These are phyloP conservation scores for Erythrobasidium hasegawianum DNA, from an alignment of 1,284 basidiomycete genomes.

Conservation along the genomic window DNA sequence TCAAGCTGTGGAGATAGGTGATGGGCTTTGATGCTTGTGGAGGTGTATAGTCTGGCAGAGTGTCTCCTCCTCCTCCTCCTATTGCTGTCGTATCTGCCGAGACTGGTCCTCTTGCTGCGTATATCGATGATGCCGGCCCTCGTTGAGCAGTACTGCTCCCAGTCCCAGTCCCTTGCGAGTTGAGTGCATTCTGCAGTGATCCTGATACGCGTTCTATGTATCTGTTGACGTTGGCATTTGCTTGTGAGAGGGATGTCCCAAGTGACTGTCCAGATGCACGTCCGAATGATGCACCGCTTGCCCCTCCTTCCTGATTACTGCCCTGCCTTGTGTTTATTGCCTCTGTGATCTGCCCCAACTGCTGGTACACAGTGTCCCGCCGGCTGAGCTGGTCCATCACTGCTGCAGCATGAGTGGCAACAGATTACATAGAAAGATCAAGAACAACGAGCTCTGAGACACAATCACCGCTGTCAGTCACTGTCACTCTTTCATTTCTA, in stretches of 20 bases:
- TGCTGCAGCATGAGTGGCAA: neutral
- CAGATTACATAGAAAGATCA: too few relatives aligned
- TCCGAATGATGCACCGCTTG: too few relatives aligned
- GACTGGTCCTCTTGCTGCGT: neutral
- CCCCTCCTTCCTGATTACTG: neutral
- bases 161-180: too few relatives aligned
- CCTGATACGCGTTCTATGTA: neutral
- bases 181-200: too few relatives aligned
- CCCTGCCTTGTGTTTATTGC: slow-evolving; percentile 1
- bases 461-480: too few relatives aligned
- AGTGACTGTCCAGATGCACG: too few relatives aligned
- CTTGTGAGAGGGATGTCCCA: neutral
- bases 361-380: slow-evolving; percentile 20
- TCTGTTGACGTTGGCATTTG: neutral
- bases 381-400: slow-evolving; percentile 28
- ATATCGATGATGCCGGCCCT: neutral
- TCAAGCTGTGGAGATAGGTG: slow-evolving; percentile 16
- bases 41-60: neutral
- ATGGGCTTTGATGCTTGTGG: slow-evolving; percentile 8
- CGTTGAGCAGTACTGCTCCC: too few relatives aligned
- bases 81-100: too few relatives aligned
- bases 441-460: too few relatives aligned
- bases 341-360: slow-evolving; percentile 15
- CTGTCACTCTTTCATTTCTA: too few relatives aligned
- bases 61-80: too few relatives aligned